These are phyloP conservation scores for Saccharum officinarum DNA, from an alignment of 176 grass and related monocot genomes.

Conservation along the genomic window DNA sequence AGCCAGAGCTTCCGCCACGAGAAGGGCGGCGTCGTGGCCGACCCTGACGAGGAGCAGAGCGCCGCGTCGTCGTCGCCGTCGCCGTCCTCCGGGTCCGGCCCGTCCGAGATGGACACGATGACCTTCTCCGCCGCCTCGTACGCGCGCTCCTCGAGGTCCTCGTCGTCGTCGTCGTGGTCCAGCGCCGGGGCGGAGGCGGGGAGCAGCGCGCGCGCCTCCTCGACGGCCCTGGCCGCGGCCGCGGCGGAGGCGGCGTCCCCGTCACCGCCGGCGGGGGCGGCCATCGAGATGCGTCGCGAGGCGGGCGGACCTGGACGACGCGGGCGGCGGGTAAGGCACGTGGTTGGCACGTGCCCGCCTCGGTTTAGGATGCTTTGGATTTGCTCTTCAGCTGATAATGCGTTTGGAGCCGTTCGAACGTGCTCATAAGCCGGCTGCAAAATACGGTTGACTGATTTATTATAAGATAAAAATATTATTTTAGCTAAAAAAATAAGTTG, in stretches of 20 bases:
- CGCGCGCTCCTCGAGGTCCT: slow-evolving; percentile 70
- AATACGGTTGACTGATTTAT: too few relatives aligned
- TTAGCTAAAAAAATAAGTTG: too few relatives aligned
- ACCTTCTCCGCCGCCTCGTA: slow-evolving; percentile 76
- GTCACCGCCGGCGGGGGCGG: slow-evolving; percentile 35
- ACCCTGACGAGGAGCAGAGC: neutral
- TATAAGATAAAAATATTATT: too few relatives aligned
- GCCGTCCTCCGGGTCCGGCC: neutral
- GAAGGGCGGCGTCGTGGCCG: slow-evolving; percentile 44
- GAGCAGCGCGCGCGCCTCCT: slow-evolving; percentile 60
- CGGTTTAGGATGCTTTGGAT: neutral
- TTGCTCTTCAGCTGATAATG: neutral
- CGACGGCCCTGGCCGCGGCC: neutral
- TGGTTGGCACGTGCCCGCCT: slow-evolving; percentile 25
- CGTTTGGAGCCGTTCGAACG: too few relatives aligned
- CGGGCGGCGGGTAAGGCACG: slow-evolving; percentile 11
- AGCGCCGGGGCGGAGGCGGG: neutral
- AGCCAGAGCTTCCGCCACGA: slow-evolving; percentile 98
- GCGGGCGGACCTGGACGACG: neutral
- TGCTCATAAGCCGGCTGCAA: too few relatives aligned
- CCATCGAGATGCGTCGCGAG: slow-evolving; percentile 48
- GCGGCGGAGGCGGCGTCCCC: neutral
- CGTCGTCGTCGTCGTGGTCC: neutral
- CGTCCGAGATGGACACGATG: slow-evolving; percentile 54
- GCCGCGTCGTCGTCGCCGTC: slow-evolving; percentile 30